A percentile compares a stretch with the other conserved stretches of the same genome.
Conservation (phyloP, 345 rosid genomes). For the Carallia brachiata region DNA sequence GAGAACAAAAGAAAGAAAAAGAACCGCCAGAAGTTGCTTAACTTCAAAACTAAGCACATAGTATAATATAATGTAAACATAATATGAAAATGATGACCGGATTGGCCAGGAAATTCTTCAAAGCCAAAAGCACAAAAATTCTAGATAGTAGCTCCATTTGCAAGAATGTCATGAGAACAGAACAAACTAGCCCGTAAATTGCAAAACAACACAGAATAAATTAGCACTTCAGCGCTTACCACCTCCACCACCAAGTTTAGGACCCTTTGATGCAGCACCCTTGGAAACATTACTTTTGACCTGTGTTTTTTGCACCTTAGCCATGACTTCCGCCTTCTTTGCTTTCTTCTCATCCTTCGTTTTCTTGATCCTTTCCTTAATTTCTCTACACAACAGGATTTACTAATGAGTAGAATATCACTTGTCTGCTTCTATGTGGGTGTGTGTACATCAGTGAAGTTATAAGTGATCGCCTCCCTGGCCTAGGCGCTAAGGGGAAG, state of each 20-base stretch:
- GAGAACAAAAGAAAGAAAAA: background rate
- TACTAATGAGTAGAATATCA: background rate
- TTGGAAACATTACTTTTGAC: conserved; percentile 20
- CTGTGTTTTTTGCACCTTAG: conserved; percentile 25
- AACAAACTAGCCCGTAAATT: background rate
- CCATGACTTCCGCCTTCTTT: conserved; percentile 36
- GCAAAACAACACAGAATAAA: background rate
- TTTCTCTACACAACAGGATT: conserved; percentile 16
- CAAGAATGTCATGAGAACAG: background rate
- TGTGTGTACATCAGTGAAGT: no score
- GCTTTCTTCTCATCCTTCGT: conserved; percentile 37
- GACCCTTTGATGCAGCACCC: conserved; percentile 27
- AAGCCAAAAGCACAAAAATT: conserved; percentile 3
- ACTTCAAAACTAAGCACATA: conserved; percentile 1
- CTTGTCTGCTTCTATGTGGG: no score
- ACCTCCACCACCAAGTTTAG: conserved; percentile 40
- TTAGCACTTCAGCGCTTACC: conserved; percentile 29
- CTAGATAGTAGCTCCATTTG: conserved; percentile 16
- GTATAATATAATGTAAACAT: conserved; percentile 8
- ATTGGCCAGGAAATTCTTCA: background rate
- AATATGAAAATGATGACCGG: conserved; percentile 5
- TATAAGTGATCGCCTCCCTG: no score
- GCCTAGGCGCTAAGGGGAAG: no score
- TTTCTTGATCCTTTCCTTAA: conserved; percentile 40
- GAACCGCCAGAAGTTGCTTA: background rate